A percentile compares a stretch with the other conserved stretches of the same genome.
These are phyloP conservation scores for Malus fusca DNA, from an alignment of 306 rosid species.

Conservation along the genomic window DNA sequence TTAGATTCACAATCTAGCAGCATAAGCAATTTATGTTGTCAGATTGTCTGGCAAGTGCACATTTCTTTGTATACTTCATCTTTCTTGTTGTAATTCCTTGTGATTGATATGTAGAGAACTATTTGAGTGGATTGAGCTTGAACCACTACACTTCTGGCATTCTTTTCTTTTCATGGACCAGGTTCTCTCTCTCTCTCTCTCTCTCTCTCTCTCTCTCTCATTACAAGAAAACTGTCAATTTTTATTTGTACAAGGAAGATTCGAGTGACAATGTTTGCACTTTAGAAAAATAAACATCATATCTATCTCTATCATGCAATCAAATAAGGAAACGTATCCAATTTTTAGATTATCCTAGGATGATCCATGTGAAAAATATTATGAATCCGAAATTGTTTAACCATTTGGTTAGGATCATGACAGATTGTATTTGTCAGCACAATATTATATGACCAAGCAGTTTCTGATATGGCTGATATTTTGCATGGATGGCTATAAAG, in stretches of 20 bases:
- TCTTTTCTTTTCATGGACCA: slow-evolving; percentile 94
- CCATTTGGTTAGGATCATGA: not conserved
- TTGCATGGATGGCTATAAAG: not conserved
- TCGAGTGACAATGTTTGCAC: not conserved
- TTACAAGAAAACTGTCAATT: not conserved
- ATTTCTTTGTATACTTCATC: not conserved
- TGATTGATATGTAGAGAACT: slow-evolving; percentile 56
- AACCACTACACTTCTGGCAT: slow-evolving; percentile 77
- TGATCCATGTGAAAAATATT: not conserved
- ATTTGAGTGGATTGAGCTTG: slow-evolving; percentile 96
- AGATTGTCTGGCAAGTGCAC: not conserved
- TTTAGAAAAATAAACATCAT: not conserved
- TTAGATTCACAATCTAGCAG: not conserved
- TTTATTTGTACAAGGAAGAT: not conserved
- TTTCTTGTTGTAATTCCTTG: slow-evolving; percentile 20
- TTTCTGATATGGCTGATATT: not conserved
- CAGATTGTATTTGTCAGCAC: too few species aligned
- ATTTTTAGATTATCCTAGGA: not conserved
- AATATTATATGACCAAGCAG: too few species aligned
- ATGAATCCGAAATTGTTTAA: not conserved
- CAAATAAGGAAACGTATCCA: not conserved
- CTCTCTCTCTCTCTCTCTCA: not conserved
- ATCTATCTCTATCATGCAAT: not conserved
- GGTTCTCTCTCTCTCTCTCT: slow-evolving; percentile 38
- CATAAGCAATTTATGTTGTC: not conserved